Evolutionary conservation across 768 basidiomycete genomes (phyloP).

Genomic region (Xerocomus spinulosus): DNA sequence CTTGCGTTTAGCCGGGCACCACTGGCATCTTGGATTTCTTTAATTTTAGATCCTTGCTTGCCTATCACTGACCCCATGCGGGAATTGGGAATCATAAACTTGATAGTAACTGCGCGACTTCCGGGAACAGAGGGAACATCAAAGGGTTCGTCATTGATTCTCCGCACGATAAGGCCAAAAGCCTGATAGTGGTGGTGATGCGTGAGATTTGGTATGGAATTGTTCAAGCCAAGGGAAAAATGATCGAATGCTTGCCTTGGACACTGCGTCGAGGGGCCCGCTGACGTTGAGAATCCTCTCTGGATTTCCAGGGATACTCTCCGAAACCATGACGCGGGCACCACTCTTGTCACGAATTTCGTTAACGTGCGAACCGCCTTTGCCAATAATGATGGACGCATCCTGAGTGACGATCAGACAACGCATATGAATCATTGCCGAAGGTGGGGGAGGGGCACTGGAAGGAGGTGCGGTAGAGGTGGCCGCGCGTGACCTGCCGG

Average conservation of each 20-base stretch:
- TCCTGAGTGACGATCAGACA: constrained; percentile 99
- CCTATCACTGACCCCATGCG: constrained; percentile 99
- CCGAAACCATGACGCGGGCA: constrained; percentile 94
- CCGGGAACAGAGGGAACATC: constrained; percentile 97
- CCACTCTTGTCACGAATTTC: constrained; percentile 98
- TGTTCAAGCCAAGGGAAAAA: background rate
- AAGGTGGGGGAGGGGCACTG: constrained; percentile 48
- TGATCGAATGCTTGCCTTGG: constrained; percentile 61
- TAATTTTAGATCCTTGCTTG: constrained; percentile 96
- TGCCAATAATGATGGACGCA: constrained; percentile 98
- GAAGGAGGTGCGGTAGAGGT: constrained; percentile 52
- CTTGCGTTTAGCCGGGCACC: constrained; percentile 95
- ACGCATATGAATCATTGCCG: constrained; percentile 92
- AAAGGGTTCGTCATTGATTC: constrained; percentile 99
- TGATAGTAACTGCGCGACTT: constrained; percentile 97
- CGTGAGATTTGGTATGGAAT: constrained; percentile 2
- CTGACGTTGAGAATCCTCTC: constrained; percentile 97
- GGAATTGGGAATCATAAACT: constrained; percentile 99
- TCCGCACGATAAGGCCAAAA: constrained; percentile 95
- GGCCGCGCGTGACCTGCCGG: constrained; percentile 39
- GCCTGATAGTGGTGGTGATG: constrained; percentile 50
- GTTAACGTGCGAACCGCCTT: constrained; percentile 92
- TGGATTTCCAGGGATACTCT: constrained; percentile 98
- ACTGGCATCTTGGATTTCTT: constrained; percentile 98
- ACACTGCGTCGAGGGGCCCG: constrained; percentile 96